Conservation (phyloP, 495 filamentous ascomycete genomes). For the Xylaria nigripes region DNA sequence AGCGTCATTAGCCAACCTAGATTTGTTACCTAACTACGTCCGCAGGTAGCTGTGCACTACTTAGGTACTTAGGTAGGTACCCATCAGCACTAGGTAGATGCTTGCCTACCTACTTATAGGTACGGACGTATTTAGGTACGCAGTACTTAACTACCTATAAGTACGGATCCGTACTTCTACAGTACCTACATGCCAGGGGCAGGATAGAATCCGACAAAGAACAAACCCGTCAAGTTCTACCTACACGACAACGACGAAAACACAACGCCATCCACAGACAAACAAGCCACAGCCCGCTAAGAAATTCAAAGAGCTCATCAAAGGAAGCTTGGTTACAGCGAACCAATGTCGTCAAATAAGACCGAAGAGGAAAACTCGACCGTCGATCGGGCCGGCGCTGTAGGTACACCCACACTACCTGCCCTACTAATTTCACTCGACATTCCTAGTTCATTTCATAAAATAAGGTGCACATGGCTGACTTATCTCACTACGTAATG, state of each 20-base stretch:
- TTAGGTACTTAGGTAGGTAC: too few species aligned
- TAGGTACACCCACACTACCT: constrained; percentile 14
- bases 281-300: background rate
- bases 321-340: background rate
- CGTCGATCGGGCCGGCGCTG: constrained; percentile 24
- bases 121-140: too few species aligned
- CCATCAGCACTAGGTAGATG: too few species aligned
- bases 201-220: background rate
- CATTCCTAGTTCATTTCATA: background rate
- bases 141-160: too few species aligned
- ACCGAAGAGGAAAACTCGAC: constrained; percentile 12
- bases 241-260: background rate
- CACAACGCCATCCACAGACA: background rate
- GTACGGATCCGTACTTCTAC: background rate
- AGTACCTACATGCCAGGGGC: too few species aligned
- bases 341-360: constrained; percentile 10
- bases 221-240: background rate
- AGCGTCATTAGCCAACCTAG: too few species aligned
- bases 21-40: too few species aligned
- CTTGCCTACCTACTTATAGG: too few species aligned
- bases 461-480: background rate
- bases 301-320: background rate
- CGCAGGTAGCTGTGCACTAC: too few species aligned
- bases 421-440: background rate
- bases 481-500: background rate